Evolutionary conservation across 176 grass and related monocot genomes (phyloP), one percentile per base, ranked within the genome.

Genomic region (Pontederia crassipes): DNA sequence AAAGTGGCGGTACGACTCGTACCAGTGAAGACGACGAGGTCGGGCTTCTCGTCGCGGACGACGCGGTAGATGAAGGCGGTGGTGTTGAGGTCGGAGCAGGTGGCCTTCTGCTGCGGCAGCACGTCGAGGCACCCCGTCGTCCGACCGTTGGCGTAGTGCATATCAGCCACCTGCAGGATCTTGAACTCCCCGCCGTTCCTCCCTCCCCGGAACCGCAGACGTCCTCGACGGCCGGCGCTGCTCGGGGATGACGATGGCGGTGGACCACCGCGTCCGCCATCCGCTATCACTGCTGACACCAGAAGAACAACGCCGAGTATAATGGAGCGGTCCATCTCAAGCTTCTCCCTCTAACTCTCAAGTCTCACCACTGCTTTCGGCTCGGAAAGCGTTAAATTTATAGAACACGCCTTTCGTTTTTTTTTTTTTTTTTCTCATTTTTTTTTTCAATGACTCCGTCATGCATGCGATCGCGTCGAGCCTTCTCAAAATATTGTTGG

Each of bases 1-100:
- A n/a, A n/a, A n/a, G n/a, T n/a, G n/a, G n/a, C 8, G 57, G 20
- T 6, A 9, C 51, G 14, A 2, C 4, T 2, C 24, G 15, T 28
- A 90, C 92, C 92, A 12, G 87, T 91, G 73, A 97, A 97, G 77
- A 97, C 79, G 77, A 97, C 84, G 74, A 97, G 92, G 72, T 97
- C 92, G 55, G 92, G 87, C 13, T 82, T 60, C 81, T 97, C 92
- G 55, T 66, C 92, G 45, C 62, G 83, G 61, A 97, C 52, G 46
- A 97, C 70, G 72, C 92, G 86, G 72, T 83, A 65, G 76, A 97
- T 66, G 76, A 97, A 97, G 55, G 75, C 81, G 73, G 92, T 90
- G 75, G 92, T 97, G 83, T 97, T 97, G 86, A 97, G 87, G 72
- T 97, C 92, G 69, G 92, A 83, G 81, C 87, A 97, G 11, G 76